These are phyloP conservation scores for Trichocomaceae sp. DNA, from an alignment of 2,329 filamentous ascomycete genomes.

Conservation along the genomic window DNA sequence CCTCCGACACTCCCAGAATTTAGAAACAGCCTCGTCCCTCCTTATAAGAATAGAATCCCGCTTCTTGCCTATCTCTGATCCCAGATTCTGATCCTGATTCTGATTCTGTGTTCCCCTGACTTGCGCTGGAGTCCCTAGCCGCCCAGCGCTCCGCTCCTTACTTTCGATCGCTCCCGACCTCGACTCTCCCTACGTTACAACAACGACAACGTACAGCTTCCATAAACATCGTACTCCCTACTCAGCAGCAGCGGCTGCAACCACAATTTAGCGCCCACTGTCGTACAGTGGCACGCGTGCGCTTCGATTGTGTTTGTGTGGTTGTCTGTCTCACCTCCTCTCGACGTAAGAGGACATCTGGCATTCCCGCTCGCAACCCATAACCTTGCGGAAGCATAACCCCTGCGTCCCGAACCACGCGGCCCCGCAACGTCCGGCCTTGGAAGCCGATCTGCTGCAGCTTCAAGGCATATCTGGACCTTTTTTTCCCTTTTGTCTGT, in stretches of 20 bases:
- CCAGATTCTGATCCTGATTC: background rate
- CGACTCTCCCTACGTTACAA: too few relatives aligned
- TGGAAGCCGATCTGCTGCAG: conserved; percentile 1
- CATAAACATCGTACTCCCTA: background rate
- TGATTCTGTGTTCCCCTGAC: background rate
- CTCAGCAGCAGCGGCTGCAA: background rate
- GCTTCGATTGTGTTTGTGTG: background rate
- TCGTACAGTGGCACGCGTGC: conserved; percentile 1
- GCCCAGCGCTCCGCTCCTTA: background rate
- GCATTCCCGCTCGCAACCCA: conserved; percentile 1
- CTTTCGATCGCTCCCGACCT: background rate
- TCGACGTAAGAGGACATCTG: conserved; percentile 5
- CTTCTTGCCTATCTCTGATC: background rate
- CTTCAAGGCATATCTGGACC: background rate
- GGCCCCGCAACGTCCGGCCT: conserved; percentile 5
- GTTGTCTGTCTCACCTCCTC: background rate
- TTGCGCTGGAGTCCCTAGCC: background rate
- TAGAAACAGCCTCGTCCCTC: background rate
- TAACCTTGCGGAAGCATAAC: background rate
- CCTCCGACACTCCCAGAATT: background rate
- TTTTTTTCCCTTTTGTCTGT: background rate
- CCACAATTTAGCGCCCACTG: background rate
- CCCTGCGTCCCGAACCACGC: conserved; percentile 8
- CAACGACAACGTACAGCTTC: background rate
- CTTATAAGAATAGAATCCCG: background rate